A percentile compares a stretch with the other conserved stretches of the same genome.
Conservation (phyloP, 371 early-diverging fungal genomes). For the Caulochytrium protostelioides region DNA sequence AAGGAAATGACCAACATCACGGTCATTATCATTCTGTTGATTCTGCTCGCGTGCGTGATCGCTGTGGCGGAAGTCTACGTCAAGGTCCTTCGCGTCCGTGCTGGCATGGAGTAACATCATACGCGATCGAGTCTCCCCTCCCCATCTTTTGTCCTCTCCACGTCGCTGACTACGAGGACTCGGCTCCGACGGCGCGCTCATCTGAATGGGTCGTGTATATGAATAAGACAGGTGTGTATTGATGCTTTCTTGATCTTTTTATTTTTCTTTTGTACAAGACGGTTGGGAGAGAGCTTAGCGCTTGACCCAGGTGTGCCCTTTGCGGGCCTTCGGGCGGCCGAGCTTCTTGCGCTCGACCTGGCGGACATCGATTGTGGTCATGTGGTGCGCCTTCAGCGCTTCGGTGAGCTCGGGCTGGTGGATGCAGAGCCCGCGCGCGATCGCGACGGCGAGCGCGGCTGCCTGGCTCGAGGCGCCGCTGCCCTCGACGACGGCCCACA, state of each 20-base stretch:
- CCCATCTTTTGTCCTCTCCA: too few species aligned
- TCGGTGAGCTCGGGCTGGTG: conserved; percentile 37
- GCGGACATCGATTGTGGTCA: conserved; percentile 57
- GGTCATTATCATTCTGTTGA: conserved; percentile 21
- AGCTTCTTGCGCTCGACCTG: conserved; percentile 94
- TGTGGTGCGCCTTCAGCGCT: conserved; percentile 25
- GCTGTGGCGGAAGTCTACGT: conserved; percentile 19
- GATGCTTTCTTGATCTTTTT: too few species aligned
- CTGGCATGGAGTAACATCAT: conserved; percentile 10
- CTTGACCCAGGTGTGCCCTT: conserved; percentile 71
- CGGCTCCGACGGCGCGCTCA: too few species aligned
- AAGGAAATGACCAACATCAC: conserved; percentile 17
- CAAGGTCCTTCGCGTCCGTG: conserved; percentile 11
- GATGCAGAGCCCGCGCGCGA: conserved; percentile 54
- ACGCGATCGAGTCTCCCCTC: too few species aligned
- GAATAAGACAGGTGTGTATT: too few species aligned
- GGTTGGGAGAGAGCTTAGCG: too few species aligned
- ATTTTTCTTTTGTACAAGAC: too few species aligned
- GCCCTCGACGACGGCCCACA: conserved; percentile 63
- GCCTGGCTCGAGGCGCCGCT: conserved; percentile 79
- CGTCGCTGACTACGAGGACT: too few species aligned
- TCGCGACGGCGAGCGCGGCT: conserved; percentile 61
- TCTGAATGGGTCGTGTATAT: too few species aligned
- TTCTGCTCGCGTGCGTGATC: conserved; percentile 17
- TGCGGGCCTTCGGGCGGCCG: conserved; percentile 81